Conservation (phyloP, 2,329 filamentous ascomycete species). For the Elsinoe fawcettii region DNA sequence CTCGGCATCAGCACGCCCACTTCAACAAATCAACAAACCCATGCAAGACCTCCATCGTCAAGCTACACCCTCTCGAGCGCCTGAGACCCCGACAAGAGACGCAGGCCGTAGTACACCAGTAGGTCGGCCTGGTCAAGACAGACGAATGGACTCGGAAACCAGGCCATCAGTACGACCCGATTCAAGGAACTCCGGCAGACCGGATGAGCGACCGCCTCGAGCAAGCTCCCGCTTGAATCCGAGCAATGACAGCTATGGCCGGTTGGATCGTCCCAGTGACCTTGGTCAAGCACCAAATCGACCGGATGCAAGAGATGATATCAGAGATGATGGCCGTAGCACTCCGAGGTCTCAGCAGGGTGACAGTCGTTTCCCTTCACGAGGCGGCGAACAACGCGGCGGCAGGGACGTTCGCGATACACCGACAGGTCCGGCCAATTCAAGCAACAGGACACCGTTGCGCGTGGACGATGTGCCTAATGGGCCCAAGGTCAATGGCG, state of each 20-base stretch:
- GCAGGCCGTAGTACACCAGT: background rate
- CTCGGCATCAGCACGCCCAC: background rate
- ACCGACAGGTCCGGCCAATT: background rate
- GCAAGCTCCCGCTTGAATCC: background rate
- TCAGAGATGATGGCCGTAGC: slow-evolving; percentile 21
- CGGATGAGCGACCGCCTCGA: slow-evolving; percentile 27
- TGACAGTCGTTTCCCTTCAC: background rate
- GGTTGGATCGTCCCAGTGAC: slow-evolving; percentile 38
- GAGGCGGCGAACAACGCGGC: background rate
- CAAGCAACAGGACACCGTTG: background rate
- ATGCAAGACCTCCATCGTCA: background rate
- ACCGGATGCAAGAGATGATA: background rate
- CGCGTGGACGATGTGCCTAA: background rate
- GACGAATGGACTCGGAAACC: slow-evolving; percentile 27
- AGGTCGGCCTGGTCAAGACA: background rate
- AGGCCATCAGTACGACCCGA: slow-evolving; percentile 16
- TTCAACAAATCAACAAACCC: background rate
- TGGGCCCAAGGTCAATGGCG: background rate
- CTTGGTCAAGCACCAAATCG: slow-evolving; percentile 17
- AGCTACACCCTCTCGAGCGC: background rate
- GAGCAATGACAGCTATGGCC: slow-evolving; percentile 31
- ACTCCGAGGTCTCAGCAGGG: background rate
- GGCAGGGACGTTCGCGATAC: background rate
- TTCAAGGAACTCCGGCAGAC: slow-evolving; percentile 22
- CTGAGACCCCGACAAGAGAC: slow-evolving; percentile 10